A percentile compares a stretch with the other conserved stretches of the same genome.
Conservation (phyloP, 441 rosid species). For the Populus hybrid region DNA sequence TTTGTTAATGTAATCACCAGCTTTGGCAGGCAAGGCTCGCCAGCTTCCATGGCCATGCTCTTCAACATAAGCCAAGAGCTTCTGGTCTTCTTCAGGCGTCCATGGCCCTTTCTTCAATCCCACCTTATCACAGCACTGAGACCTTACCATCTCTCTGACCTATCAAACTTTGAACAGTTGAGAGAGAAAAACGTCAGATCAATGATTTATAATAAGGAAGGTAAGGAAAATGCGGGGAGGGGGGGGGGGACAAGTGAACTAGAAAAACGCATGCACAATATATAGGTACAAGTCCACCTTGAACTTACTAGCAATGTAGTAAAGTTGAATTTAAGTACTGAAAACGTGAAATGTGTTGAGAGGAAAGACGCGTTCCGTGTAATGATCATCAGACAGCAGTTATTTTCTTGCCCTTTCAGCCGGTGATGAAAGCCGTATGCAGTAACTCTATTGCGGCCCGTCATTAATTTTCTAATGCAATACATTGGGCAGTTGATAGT, state of each 20-base stretch:
- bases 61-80: conserved; percentile 73
- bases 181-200: not conserved
- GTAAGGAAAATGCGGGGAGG: not conserved
- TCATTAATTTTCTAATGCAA: not conserved
- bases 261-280: not conserved
- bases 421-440: not conserved
- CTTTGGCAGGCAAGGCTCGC: conserved; percentile 79
- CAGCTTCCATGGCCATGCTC: conserved; percentile 88
- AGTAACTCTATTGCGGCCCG: not conserved
- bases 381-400: not conserved
- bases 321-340: not conserved
- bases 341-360: not conserved
- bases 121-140: conserved; percentile 70
- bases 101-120: conserved; percentile 95
- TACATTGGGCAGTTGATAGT: not conserved
- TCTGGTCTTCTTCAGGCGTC: conserved; percentile 91
- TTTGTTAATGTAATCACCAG: conserved; percentile 38
- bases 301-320: not conserved
- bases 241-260: not conserved
- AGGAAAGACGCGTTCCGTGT: not conserved
- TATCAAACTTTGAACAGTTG: not conserved
- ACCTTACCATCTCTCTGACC: conserved; percentile 47
- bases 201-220: not conserved
- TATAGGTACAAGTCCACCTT: not conserved
- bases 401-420: not conserved